Evolutionary conservation across 257 asterid genomes (phyloP), one percentile per base, ranked within the genome.

Genomic region (Datura wrightii): DNA sequence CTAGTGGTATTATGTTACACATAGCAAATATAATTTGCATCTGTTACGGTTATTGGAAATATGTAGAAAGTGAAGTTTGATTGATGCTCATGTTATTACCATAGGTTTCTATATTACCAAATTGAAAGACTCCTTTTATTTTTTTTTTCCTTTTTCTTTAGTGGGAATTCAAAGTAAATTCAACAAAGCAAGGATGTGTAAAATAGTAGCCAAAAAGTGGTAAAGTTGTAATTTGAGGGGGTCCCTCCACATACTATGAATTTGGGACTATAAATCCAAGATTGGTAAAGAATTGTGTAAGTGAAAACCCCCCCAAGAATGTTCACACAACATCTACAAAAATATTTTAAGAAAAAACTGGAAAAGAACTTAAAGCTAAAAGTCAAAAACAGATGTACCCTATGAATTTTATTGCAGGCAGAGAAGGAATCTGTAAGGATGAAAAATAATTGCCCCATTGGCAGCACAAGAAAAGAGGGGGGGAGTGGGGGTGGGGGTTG

Each of bases 401-500:
- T 24, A 58, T 65, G 85, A 50, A 76, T 50, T 76, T 76, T 87
- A 55, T 83, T 66, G 84, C 53, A 39, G 44, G 76, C 84, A 83
- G 80, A 86, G 84, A 86, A 55, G 87, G 90, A 81, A 86, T 84
- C 89, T 84, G 88, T 78, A 86, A 69, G 88, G 82, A 69, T 66
- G 81, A 52, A 55, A 84, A 84, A 88, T 82, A 65, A 86, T 86
- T 88, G 88, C 76, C 78, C 66, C 19, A 60, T 80, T 24, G 31
- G 31, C 82, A 79, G 87, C 85, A 84, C 36, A 46, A 44, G 59
- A 63, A 86, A 84, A 9, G 76, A 53, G 41, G 41, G 54, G 54
- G 34, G 3, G 15, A 0, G 44, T 36, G 36, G 24, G 76, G 16
- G 41, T 11, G 5, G 83, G 76, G 34, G 54, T 34, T 16, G 83